phyloP scores from a whole-genome alignment of 139 green algal genomes.

The Chlorella ohadii region DNA sequence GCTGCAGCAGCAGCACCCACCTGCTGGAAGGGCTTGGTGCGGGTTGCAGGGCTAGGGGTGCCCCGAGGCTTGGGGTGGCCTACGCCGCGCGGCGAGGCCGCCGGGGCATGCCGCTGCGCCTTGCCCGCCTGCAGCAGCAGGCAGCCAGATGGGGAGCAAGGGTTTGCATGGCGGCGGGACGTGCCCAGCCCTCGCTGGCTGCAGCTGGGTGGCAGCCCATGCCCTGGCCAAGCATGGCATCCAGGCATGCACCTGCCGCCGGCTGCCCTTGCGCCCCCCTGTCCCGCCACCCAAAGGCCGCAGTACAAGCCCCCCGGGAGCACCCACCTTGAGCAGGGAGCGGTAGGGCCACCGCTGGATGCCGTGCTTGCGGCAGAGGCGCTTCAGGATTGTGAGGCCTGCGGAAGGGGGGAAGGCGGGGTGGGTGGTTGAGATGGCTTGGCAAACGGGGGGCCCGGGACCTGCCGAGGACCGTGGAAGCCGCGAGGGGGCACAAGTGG shows the following conservation, averaged over 20 bases:
- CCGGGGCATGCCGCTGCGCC: slow-evolving; percentile 3
- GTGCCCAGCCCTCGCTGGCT: background rate
- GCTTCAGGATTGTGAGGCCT: slow-evolving; percentile 35
- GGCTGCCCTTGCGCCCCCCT: background rate
- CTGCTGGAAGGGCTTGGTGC: background rate
- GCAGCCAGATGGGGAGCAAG: background rate
- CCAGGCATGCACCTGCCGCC: background rate
- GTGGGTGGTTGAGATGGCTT: background rate
- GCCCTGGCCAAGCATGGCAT: too few relatives aligned
- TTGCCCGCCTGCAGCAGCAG: background rate
- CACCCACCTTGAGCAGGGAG: slow-evolving; percentile 12
- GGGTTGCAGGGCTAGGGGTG: background rate
- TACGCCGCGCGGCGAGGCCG: background rate
- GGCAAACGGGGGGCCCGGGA: background rate
- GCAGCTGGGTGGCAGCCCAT: background rate
- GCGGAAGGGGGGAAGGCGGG: background rate
- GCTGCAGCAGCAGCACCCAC: background rate
- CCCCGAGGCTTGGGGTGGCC: background rate
- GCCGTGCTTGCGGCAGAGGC: slow-evolving; percentile 34
- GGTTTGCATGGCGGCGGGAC: background rate
- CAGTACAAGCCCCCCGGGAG: background rate
- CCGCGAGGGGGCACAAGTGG: background rate
- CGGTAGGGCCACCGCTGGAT: slow-evolving; percentile 31
- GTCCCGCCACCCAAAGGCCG: background rate
- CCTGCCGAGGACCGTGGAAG: too few relatives aligned